These are phyloP conservation scores for Arabidopsis thaliana DNA, from an alignment of 345 rosid species.

Conservation along the genomic window TAIR10.1 NC_003075.7:12890001-12890500, in stretches of 20 bases:
- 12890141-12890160: not conserved
- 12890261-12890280: not conserved
- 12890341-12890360: not conserved
- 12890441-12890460: no score
- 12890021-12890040: not conserved
- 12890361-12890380: not conserved
- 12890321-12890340: conserved; percentile 9
- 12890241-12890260: not conserved
- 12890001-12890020: not conserved
- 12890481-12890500: no score
- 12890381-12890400: not conserved
- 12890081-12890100: conserved; percentile 1
- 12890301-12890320: conserved; percentile 2
- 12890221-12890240: not conserved
- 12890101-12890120: not conserved
- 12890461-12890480: no score
- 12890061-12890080: not conserved
- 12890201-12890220: conserved; percentile 1
- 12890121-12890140: conserved; percentile 1
- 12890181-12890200: conserved; percentile 7
- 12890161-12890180: conserved; percentile 6
- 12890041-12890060: not conserved
- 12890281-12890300: not conserved
- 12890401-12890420: not conserved
- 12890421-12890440: no score